phyloP scores from a whole-genome alignment of 139 green algal genomes.

The Limnomonas spitsbergensis region DNA sequence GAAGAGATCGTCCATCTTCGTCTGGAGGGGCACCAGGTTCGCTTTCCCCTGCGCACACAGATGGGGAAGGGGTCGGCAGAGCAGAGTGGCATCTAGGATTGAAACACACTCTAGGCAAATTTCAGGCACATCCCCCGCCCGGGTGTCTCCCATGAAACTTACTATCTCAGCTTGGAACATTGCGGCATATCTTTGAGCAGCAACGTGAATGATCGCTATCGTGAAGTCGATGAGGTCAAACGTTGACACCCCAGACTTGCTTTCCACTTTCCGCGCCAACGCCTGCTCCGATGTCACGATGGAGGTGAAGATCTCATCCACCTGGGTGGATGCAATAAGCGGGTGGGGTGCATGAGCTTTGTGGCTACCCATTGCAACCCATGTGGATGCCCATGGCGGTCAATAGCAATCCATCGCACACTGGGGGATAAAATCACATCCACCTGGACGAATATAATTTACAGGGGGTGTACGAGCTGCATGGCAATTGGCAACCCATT shows the following conservation, averaged over 20 bases:
- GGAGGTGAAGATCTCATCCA: conserved; percentile 60
- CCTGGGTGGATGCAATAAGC: conserved; percentile 27
- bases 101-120: too few species aligned
- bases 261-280: conserved; percentile 40
- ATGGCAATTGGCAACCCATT: too few species aligned
- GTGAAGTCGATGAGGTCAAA: conserved; percentile 67
- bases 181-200: conserved; percentile 39
- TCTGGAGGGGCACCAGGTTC: not conserved
- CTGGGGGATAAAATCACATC: too few species aligned
- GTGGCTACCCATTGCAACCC: too few species aligned
- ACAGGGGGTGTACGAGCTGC: too few species aligned
- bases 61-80: not conserved
- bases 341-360: too few species aligned
- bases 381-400: too few species aligned
- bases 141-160: not conserved
- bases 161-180: conserved; percentile 2
- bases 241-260: conserved; percentile 39
- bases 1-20: conserved; percentile 19
- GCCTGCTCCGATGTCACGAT: conserved; percentile 44
- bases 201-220: conserved; percentile 52
- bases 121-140: too few species aligned
- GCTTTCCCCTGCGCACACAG: not conserved
- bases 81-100: not conserved
- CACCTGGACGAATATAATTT: too few species aligned
- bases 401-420: too few species aligned